Base-by-base conservation (phyloP, 495 filamentous ascomycete genomes). In the Darksidea phi region DNA sequence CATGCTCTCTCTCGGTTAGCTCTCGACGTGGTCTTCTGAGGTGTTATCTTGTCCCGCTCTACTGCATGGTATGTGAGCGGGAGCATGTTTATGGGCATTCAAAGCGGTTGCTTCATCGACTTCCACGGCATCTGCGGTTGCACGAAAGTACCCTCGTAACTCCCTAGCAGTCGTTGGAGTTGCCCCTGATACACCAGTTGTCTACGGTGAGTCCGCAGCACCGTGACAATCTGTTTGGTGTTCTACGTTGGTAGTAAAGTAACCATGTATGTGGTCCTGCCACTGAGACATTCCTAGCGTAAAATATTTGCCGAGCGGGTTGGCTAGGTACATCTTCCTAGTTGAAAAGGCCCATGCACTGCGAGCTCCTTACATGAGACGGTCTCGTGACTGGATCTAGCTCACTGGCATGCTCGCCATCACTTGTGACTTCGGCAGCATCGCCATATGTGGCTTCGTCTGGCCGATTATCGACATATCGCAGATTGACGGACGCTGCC, bases 191-290 rank as follows among this genome's bases (percentile, higher is more conserved):
- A 24, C 17, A 20, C 13, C 45, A 10, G 41, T 57, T 34, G 32
- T 63, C 6, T 57, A 53, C 48, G 59, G 64, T 5, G 65, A 68
- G 56, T 58, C 54, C 17, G 34, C 38, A 12, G 37, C 36, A 67
- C 70, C 1, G 73, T 76, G 21, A 47, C 67, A 38, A 51, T 73
- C 23, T 76, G 74, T 55, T 55, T 76, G 1, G 61, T 67, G 1
- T 77, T 72, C 50, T 76, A 76, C 50, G 47, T 73, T 23, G 59
- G 61, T 11, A 53, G 62, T 51, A 76, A 77, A 38, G 62, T 69
- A 6, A 51, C 66, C 10, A 66, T 74, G 49, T 63, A 51, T 61
- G 59, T 45, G n/a, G 23, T 3, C 20, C 36, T 10, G 24, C 48
- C 8, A 41, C n/a, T 5, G 17, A 42, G 25, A 32, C 12, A 11